Conservation (phyloP, 2,329 filamentous ascomycete genomes). For the Aspergillus viridinutans region DNA sequence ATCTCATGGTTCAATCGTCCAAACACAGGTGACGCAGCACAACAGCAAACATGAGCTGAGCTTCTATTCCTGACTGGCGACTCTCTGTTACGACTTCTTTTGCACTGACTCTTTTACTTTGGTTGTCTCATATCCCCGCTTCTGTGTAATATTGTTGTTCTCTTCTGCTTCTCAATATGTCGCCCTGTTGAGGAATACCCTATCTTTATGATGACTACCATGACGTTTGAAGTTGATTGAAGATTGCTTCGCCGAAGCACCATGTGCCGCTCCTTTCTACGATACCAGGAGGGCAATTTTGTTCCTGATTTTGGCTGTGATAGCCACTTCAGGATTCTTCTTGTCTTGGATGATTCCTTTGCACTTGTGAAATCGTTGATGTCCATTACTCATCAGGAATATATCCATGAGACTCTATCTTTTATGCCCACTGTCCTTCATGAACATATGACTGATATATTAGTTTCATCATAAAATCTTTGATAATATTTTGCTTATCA, state of each 20-base stretch:
- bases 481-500: not conserved
- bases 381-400: not conserved
- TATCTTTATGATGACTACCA: not conserved
- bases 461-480: not conserved
- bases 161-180: not conserved
- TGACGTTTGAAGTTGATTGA: not conserved
- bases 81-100: not conserved
- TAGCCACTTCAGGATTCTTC: not conserved
- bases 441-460: not conserved
- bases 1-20: constrained; percentile 45
- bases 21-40: constrained; percentile 22
- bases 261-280: not conserved
- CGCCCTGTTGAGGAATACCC: not conserved
- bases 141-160: not conserved
- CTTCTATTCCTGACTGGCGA: constrained; percentile 4
- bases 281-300: not conserved
- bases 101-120: constrained; percentile 10
- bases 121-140: not conserved
- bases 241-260: not conserved
- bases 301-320: not conserved
- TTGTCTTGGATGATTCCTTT: not conserved
- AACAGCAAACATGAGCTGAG: constrained; percentile 4
- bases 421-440: not conserved
- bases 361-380: not conserved
- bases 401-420: not conserved